phyloP scores from a whole-genome alignment of 768 basidiomycete species.

The Myochromella boudieri region DNA sequence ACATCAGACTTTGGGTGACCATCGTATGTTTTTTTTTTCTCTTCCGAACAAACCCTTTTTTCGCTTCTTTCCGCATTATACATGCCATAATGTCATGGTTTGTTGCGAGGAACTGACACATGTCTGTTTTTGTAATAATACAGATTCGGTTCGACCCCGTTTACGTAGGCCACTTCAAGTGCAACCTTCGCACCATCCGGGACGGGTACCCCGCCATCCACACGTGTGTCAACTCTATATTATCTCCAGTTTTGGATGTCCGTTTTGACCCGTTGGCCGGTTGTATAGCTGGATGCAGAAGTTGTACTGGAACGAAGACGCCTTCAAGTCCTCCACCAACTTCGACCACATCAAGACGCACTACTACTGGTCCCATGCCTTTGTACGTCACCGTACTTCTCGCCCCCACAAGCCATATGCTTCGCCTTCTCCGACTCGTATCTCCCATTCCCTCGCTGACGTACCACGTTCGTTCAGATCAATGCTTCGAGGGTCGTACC shows the following conservation, averaged over 20 bases:
- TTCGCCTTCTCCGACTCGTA: neutral
- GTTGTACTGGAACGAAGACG: constrained; percentile 87
- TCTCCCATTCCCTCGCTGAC: constrained; percentile 1
- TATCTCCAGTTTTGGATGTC: neutral
- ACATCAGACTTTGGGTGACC: constrained; percentile 89
- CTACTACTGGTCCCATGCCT: constrained; percentile 65
- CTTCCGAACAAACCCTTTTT: too few relatives aligned
- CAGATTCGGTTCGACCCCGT: constrained; percentile 89
- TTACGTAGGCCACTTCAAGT: constrained; percentile 93
- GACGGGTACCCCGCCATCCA: constrained; percentile 55
- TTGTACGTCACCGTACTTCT: constrained; percentile 27
- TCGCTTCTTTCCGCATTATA: too few relatives aligned
- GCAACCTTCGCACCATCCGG: constrained; percentile 84
- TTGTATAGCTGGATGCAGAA: constrained; percentile 72
- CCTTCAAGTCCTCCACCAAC: constrained; percentile 85
- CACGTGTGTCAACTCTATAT: neutral
- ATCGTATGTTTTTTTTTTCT: constrained; percentile 63
- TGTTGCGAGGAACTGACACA: neutral
- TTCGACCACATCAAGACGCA: constrained; percentile 87
- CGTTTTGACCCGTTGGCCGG: neutral
- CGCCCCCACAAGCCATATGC: constrained; percentile 1
- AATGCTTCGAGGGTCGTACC: constrained; percentile 81
- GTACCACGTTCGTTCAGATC: constrained; percentile 43
- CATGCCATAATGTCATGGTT: neutral
- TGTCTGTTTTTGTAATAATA: neutral